phyloP scores from a whole-genome alignment of 1,139 yeast genomes.

The Zygosaccharomyces pseudobailii region DNA sequence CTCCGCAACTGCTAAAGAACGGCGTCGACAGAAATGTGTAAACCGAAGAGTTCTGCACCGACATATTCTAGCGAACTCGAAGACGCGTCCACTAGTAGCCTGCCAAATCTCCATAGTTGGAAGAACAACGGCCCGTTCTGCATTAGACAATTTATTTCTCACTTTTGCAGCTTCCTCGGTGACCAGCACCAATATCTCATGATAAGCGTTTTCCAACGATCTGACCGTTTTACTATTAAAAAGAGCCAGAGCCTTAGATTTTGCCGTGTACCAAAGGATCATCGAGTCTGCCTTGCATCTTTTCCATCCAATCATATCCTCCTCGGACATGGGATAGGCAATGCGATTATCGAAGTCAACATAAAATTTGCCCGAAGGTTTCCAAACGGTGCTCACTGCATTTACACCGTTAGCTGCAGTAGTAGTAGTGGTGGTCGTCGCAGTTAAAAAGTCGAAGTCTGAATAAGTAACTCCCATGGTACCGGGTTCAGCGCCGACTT shows the following conservation, averaged over 20 bases:
- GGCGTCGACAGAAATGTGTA: not conserved
- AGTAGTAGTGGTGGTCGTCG: not conserved
- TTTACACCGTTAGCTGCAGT: not conserved
- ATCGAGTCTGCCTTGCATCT: slow-evolving; percentile 10
- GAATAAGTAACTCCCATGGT: slow-evolving; percentile 8
- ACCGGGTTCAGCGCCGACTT: not conserved
- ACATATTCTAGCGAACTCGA: too few species aligned
- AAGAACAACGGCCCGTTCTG: not conserved
- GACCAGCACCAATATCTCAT: slow-evolving; percentile 1
- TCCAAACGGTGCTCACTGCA: slow-evolving; percentile 10
- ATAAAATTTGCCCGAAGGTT: slow-evolving; percentile 16
- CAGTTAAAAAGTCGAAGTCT: slow-evolving; percentile 6
- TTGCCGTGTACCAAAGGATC: slow-evolving; percentile 11
- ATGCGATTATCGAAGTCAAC: slow-evolving; percentile 21
- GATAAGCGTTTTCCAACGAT: not conserved
- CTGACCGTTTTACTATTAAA: not conserved
- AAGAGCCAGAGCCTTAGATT: slow-evolving; percentile 4
- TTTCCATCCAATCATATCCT: slow-evolving; percentile 14
- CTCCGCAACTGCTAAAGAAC: not conserved
- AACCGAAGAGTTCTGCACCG: too few species aligned
- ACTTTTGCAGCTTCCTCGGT: not conserved
- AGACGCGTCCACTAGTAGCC: too few species aligned
- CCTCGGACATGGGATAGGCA: slow-evolving; percentile 15
- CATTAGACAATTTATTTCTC: not conserved
- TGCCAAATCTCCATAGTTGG: too few species aligned